These are phyloP conservation scores for Cylindrotheca closterium DNA, from an alignment of 108 stramenopile genomes.

Conservation along the genomic window DNA sequence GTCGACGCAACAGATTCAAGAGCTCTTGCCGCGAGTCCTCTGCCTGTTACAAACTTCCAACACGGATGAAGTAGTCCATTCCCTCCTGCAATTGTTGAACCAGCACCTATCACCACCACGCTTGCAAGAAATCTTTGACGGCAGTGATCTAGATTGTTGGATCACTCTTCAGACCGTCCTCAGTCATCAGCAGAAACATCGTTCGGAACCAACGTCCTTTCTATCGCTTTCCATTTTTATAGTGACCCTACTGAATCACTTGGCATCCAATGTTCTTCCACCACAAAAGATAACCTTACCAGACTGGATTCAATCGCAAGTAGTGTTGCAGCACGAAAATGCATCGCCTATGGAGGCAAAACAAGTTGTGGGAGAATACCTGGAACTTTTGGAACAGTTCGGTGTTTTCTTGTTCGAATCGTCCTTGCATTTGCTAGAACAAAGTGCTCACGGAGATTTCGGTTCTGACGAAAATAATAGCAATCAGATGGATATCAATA, in stretches of 20 bases:
- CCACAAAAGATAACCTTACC: neutral
- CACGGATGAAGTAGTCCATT: neutral
- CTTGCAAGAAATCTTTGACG: neutral
- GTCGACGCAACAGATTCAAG: neutral
- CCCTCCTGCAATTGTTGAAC: conserved; percentile 4
- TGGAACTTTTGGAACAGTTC: conserved; percentile 4
- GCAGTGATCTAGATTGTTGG: neutral
- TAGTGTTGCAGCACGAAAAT: neutral
- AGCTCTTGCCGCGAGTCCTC: conserved; percentile 4
- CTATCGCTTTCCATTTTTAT: neutral
- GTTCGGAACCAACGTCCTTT: neutral
- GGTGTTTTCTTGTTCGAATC: conserved; percentile 9
- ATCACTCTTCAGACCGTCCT: neutral
- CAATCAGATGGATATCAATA: neutral
- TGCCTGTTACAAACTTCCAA: neutral
- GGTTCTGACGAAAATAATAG: neutral
- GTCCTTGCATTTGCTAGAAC: conserved; percentile 8
- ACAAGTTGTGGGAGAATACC: conserved; percentile 7
- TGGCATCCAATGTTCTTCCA: neutral
- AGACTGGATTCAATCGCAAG: conserved; percentile 7
- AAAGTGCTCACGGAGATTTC: neutral
- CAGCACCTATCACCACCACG: conserved; percentile 1
- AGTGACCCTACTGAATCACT: neutral
- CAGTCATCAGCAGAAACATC: neutral
- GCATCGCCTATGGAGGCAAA: neutral